Base-by-base conservation (phyloP, 2,329 filamentous ascomycete species). In the Beauveria pseudobassiana region DNA sequence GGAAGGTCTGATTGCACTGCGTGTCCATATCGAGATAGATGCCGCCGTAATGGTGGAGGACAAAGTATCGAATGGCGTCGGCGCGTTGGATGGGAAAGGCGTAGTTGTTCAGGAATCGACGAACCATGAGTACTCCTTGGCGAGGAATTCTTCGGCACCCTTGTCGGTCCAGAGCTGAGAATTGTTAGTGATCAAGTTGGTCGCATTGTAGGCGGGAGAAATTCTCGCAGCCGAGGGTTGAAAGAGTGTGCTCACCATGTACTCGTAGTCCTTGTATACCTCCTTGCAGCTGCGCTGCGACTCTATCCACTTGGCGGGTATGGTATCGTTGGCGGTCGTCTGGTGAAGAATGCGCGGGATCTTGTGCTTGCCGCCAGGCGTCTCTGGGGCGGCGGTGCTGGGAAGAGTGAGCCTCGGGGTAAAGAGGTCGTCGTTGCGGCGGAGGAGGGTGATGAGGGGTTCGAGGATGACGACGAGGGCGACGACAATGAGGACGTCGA, bases 331-430 rank as follows among this genome's bases (percentile, higher is more conserved):
- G 69, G 83, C 83, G 73, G 87, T 88, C 6, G 88, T 89, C 71
- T 90, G 88, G 75, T 91, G 88, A 46, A 91, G 87, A 68, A 91
- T 90, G 73, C 87, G 88, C 57, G 89, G 89, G 54, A 91, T 87
- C 62, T 81, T 84, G 62, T 86, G 82, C 69, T 89, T 89, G 68
- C 82, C 83, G 71, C 88, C 87, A 18, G 86, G 87, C 70, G 87
- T 86, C 75, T 89, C 86, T 62, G 89, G 87, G 70, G 88, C 88
- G 74, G 28, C 58, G 30, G 59, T 51, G 38, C 62, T 51, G 58
- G 49, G 59, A 5, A 71, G 61, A 1, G 56, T 64, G 53, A 73
- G 65, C 7, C 64, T 67, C 42, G 70, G 64, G 28, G 64, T 65
- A 10, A 73, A 73, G 5, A 73, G 62, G 62, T 73, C 70, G 20